phyloP scores from a whole-genome alignment of 2,329 filamentous ascomycete genomes.

The Talaromyces sp. region DNA sequence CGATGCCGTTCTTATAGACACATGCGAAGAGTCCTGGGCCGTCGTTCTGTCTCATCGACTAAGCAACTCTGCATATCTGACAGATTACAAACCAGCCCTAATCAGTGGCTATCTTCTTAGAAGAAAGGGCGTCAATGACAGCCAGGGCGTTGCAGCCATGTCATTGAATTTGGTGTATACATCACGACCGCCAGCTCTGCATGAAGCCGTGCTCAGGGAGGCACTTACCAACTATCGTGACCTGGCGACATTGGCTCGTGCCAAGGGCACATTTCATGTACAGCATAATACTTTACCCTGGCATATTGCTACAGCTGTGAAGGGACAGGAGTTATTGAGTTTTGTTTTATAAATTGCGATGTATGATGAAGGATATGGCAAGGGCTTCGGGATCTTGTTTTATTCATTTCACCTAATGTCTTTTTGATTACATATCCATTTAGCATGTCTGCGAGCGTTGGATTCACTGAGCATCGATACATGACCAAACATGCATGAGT shows the following conservation, averaged over 20 bases:
- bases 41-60: slow-evolving; percentile 52
- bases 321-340: slow-evolving; percentile 41
- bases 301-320: slow-evolving; percentile 46
- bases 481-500: not conserved
- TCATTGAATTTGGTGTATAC: slow-evolving; percentile 42
- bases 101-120: slow-evolving; percentile 48
- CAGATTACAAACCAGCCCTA: slow-evolving; percentile 41
- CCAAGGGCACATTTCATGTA: slow-evolving; percentile 41
- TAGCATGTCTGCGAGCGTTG: slow-evolving; percentile 6
- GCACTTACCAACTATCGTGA: slow-evolving; percentile 45
- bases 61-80: slow-evolving; percentile 40
- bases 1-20: slow-evolving; percentile 56
- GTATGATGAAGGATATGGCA: not conserved
- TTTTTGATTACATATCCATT: not conserved
- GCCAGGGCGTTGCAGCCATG: slow-evolving; percentile 41
- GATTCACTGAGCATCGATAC: slow-evolving; percentile 1
- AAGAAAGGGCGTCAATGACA: slow-evolving; percentile 39
- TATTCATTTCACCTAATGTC: not conserved
- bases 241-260: slow-evolving; percentile 41
- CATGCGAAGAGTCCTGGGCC: slow-evolving; percentile 58
- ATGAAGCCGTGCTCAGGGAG: slow-evolving; percentile 40
- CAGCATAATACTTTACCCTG: slow-evolving; percentile 44
- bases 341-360: slow-evolving; percentile 34
- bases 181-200: slow-evolving; percentile 27
- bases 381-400: not conserved